Base-by-base conservation (phyloP, 1,284 basidiomycete genomes). In the Athelia sp. region DNA sequence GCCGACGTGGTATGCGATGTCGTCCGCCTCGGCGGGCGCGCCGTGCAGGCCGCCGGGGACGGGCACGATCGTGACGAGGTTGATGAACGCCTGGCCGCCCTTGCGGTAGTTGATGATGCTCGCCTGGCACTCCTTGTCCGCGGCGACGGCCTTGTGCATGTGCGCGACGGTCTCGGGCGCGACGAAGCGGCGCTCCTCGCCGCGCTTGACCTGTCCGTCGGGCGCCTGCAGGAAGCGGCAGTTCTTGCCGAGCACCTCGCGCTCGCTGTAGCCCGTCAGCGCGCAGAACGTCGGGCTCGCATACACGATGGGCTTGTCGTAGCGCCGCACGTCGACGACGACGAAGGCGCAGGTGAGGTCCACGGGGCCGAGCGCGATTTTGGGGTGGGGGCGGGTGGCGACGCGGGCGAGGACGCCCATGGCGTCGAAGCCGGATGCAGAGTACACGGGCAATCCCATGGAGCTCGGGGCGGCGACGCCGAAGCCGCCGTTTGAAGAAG, bases 271-370 rank as follows among this genome's bases (percentile, higher is more conserved):
- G 0, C 93, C 93, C 0, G 93, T 98, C 52, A 98, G 74, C 21
- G 74, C 71, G 60, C 76, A 84, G 63, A 97, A 97, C 1, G 72
- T 71, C 21, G 90, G 90, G 11, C 84, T 89, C 51, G 90, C 91
- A 58, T 95, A 97, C 10, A 97, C 84, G 60, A 98, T 86, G 1
- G 94, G 93, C 45, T 75, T 74, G 61, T 98, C 93, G 56, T 81
- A 81, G 45, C 87, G 73, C 13, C 88, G 80, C 17, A 86, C 78
- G 63, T 98, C 94, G 49, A 87, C 86, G 46, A 98, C 88, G 55
- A 90, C 78, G 65, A 98, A 98, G 9, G 90, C 82, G 62, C 91
- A 94, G 2, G 90, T 88, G 51, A 94, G 73, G 65, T 98, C 95
- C 32, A 98, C 90, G 0, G 95, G 92, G 9, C 95, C 95, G 17